These are phyloP conservation scores for Backusella australiensis DNA, from an alignment of 192 early-diverging fungal genomes.

Conservation along the genomic window DNA sequence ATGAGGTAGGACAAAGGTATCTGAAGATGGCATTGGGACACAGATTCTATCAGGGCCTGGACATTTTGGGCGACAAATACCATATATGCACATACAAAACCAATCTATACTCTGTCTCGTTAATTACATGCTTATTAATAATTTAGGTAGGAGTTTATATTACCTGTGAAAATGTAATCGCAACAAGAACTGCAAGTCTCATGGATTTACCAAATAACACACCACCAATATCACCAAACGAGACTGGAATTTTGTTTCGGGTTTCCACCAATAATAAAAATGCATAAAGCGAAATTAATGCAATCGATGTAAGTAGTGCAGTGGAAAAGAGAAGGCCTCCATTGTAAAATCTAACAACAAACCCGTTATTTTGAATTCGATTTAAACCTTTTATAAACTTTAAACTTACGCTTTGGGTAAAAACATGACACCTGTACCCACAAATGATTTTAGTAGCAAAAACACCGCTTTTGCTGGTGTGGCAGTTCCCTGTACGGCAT, in stretches of 20 bases:
- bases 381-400: neutral
- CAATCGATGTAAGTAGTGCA: conserved; percentile 61
- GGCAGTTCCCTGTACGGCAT: conserved; percentile 54
- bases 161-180: conserved; percentile 76
- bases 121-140: neutral
- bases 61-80: conserved; percentile 62
- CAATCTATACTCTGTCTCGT: conserved; percentile 33
- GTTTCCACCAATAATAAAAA: conserved; percentile 75
- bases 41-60: conserved; percentile 34
- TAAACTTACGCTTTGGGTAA: conserved; percentile 58
- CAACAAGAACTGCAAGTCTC: conserved; percentile 64
- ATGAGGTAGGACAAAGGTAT: conserved; percentile 39
- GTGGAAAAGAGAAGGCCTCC: conserved; percentile 74
- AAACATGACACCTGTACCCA: conserved; percentile 73
- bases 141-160: neutral
- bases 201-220: conserved; percentile 64
- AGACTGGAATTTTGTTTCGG: conserved; percentile 60
- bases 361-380: too few relatives aligned
- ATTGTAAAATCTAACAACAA: conserved; percentile 60
- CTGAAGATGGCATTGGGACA: conserved; percentile 22
- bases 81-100: conserved; percentile 65
- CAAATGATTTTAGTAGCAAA: conserved; percentile 78
- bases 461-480: conserved; percentile 73
- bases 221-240: conserved; percentile 66
- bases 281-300: conserved; percentile 62